Evolutionary conservation across 495 filamentous ascomycete species (phyloP), one percentile per base, ranked within the genome.

Genomic region (Peziza echinospora): DNA sequence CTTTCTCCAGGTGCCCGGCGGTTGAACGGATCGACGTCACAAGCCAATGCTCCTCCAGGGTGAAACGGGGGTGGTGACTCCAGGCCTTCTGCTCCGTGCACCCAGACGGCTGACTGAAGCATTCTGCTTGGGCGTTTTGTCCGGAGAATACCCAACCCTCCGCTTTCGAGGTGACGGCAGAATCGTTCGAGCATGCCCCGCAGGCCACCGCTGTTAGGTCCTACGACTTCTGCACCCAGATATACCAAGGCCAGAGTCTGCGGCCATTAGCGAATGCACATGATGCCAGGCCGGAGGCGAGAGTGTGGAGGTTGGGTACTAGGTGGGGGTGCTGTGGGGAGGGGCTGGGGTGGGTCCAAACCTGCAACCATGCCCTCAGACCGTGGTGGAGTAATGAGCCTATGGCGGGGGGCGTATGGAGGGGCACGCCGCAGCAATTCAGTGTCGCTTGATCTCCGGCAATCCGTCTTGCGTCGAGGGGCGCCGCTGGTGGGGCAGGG

Each of bases 101-200:
- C 40, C 56, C 56, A 59, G 34, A 59, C 59, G 21, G 49, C 47
- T 23, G 56, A 56, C 45, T 53, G 56, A 6, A 59, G 48, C 53
- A 48, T 56, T 24, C 56, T 52, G 21, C 49, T 56, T 49, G 51
- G 42, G 46, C 54, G 52, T 30, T 52, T 50, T 21, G 24, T 34
- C 42, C 56, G 52, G 21, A 59, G 49, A 51, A 59, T 47, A 59
- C 46, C 44, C 37, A 47, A 43, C 44, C 55, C 53, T 23, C 54
- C 49, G 48, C 47, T 47, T 46, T 55, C 52, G 40, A 59, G 49
- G 43, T 48, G 56, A 47, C 58, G 49, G 44, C 52, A 47, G 49
- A 56, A 49, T 42, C 56, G 56, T 59, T 59, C 57, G 43, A 59
- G 55, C 56, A 59, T 59, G 49, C 53, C 56, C 56, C 44, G 43